Conservation (phyloP, 179 eudicot species). For the Silene noctiflora region DNA sequence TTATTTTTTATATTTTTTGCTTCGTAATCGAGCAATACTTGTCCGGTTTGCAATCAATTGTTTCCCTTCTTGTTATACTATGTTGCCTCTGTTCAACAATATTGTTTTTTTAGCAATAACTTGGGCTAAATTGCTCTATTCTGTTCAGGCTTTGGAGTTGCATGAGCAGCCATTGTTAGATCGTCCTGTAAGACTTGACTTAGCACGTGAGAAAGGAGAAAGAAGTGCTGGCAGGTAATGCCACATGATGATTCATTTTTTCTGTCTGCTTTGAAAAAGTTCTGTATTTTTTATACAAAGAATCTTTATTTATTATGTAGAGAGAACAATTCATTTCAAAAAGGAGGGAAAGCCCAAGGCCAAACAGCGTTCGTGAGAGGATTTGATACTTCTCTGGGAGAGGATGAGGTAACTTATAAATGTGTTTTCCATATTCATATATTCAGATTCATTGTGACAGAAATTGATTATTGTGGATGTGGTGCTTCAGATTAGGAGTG, state of each 20-base stretch:
- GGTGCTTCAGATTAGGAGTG: slow-evolving; percentile 44
- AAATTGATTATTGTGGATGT: neutral
- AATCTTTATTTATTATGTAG: slow-evolving; percentile 11
- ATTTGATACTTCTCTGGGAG: slow-evolving; percentile 47
- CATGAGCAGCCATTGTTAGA: slow-evolving; percentile 46
- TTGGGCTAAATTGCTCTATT: neutral
- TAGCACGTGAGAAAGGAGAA: slow-evolving; percentile 58
- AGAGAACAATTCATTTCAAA: slow-evolving; percentile 51
- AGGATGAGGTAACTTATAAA: slow-evolving; percentile 44
- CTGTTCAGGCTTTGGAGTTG: slow-evolving; percentile 58
- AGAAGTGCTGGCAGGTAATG: slow-evolving; percentile 48
- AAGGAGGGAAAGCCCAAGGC: slow-evolving; percentile 41
- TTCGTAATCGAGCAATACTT: too few species aligned
- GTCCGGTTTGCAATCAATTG: neutral
- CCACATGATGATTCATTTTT: neutral
- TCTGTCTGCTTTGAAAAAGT: neutral
- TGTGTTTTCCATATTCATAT: neutral
- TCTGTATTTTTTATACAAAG: neutral
- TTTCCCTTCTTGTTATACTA: neutral
- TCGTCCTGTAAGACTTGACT: slow-evolving; percentile 62
- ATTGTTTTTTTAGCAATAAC: neutral
- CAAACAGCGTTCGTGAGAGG: slow-evolving; percentile 61
- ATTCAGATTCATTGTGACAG: neutral
- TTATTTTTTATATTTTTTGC: too few species aligned
- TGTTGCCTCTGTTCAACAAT: neutral